Percentiles rank a stretch among this genome's conserved stretches.
Evolutionary conservation across 441 rosid species (phyloP).

Genomic region (Heliophila coronopifolia): DNA sequence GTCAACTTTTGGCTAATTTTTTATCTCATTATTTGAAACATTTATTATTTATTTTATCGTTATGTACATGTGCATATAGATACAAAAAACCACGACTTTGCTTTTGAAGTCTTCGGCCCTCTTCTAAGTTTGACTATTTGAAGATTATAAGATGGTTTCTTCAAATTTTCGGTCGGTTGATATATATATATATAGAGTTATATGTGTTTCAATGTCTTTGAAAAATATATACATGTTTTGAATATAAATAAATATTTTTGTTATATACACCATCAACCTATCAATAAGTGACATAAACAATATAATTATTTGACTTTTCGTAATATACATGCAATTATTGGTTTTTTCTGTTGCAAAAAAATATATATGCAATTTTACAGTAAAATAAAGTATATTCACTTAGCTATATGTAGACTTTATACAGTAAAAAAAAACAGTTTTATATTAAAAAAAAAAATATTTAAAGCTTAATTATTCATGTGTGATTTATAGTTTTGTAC

Average conservation of each 20-base stretch:
- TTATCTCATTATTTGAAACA: background rate
- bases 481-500: too few relatives aligned
- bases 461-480: too few relatives aligned
- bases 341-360: background rate
- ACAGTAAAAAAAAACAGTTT: too few relatives aligned
- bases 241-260: background rate
- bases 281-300: background rate
- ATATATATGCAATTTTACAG: too few relatives aligned
- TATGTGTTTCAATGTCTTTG: background rate
- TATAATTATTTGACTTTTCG: constrained; percentile 5
- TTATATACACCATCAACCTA: too few relatives aligned
- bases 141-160: constrained; percentile 10
- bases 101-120: constrained; percentile 25
- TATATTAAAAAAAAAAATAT: too few relatives aligned
- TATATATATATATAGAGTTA: background rate
- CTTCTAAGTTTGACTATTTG: constrained; percentile 26
- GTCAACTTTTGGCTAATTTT: constrained; percentile 7
- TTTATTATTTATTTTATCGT: constrained; percentile 1
- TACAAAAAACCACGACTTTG: constrained; percentile 22
- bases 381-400: too few relatives aligned
- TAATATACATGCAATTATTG: background rate
- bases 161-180: constrained; percentile 15
- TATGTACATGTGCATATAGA: constrained; percentile 7
- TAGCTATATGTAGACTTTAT: too few relatives aligned
- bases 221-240: background rate